Evolutionary conservation across 225 moss, liverwort and hornwort species (phyloP).

Genomic region (Antitrichia curtipendula): DNA sequence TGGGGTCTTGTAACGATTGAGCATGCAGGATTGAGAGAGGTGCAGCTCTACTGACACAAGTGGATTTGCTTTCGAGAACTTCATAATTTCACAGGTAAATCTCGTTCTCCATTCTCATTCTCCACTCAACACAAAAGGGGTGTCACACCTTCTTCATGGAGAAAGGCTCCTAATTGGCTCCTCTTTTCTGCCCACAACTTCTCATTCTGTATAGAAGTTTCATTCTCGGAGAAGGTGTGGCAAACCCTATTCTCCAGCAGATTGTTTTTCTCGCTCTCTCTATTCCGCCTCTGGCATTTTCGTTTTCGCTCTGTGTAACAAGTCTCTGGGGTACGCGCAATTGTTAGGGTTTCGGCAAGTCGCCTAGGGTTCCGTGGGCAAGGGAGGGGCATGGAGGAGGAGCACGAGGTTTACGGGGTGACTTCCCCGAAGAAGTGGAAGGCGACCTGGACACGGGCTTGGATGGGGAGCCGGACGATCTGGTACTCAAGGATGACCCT

Average conservation of each 20-base stretch:
- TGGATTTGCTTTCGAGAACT: too few species aligned
- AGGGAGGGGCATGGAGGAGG: conserved; percentile 56
- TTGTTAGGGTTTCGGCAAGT: neutral
- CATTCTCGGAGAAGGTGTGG: too few species aligned
- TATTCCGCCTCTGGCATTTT: neutral
- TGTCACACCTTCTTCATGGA: too few species aligned
- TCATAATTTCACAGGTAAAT: too few species aligned
- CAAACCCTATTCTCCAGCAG: neutral
- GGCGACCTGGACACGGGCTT: conserved; percentile 79
- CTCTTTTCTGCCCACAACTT: too few species aligned
- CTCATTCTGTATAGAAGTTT: too few species aligned
- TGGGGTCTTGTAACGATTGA: too few species aligned
- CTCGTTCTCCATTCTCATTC: too few species aligned
- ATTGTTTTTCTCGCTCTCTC: neutral
- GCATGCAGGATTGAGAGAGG: too few species aligned
- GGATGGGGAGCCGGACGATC: conserved; percentile 64
- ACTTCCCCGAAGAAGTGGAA: conserved; percentile 78
- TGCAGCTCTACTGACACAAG: too few species aligned
- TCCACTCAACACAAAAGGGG: too few species aligned
- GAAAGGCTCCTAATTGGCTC: too few species aligned
- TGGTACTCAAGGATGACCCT: conserved; percentile 47
- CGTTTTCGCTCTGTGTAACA: neutral
- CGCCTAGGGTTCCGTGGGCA: neutral
- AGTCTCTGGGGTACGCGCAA: neutral
- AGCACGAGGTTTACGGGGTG: conserved; percentile 90